Evolutionary conservation across 306 rosid species (phyloP), one percentile per base, ranked within the genome.

Genomic region (Cucurbita ficifolia): DNA sequence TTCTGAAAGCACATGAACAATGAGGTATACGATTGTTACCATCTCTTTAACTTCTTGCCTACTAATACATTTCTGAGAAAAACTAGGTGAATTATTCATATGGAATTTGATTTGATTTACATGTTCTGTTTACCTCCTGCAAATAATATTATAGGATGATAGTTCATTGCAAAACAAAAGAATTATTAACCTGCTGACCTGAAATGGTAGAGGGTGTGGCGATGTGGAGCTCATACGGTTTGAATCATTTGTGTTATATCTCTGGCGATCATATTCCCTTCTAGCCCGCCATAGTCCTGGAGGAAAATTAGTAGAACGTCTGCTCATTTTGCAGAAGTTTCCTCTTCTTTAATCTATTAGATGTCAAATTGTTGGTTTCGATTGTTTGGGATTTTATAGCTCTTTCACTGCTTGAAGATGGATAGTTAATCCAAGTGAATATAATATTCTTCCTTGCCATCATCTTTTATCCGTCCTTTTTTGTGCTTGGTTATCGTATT

Each of bases 301-400:
- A 6, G 72, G 65, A 70, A 63, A 73, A 74, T 80, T 83, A 84
- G 60, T 82, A 80, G 68, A 74, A 71, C 81, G 78, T 48, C 79
- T 81, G 76, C 81, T 84, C 85, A 83, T 86, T 77, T 58, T 85
- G 58, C 81, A n/a, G 10, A 38, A n/a, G 36, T 52, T 52, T 33
- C 61, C 38, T 24, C 73, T 46, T 51, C 58, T 29, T 49, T 33
- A 29, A 24, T 29, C 74, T 69, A 8, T 69, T 49, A 69, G 74
- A 49, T 69, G 9, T 52, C 21, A 12, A 22, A 29, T 69, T 69
- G 57, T 69, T 69, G 22, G 39, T 14, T 69, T 69, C 5, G 19
- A 69, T 45, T 48, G 39, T 49, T 68, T 46, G 43, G 43, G 42
- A 69, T 49, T 69, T 69, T 49, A 46, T 68, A 68, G 56, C 3